Conservation (phyloP, 345 rosid species). For the Eucalyptus coolabah region DNA sequence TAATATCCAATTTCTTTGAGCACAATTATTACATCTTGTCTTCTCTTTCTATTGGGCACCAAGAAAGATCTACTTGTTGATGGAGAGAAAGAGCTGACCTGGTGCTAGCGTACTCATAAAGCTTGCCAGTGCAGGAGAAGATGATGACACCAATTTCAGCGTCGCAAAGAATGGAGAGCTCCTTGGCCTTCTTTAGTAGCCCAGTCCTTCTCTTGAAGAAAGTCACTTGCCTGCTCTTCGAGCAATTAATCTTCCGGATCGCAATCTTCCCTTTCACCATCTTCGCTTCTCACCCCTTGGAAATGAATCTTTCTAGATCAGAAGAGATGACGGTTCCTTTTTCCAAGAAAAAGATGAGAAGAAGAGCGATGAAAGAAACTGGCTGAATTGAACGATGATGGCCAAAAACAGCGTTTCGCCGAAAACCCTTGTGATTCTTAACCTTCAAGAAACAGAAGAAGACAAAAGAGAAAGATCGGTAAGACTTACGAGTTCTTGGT, state of each 20-base stretch:
- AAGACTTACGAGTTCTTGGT: not conserved
- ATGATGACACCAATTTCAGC: not conserved
- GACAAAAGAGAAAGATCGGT: not conserved
- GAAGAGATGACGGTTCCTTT: not conserved
- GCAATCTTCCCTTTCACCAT: slow-evolving; percentile 4
- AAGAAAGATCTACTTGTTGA: not conserved
- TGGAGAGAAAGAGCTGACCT: not conserved
- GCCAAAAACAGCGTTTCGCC: not conserved
- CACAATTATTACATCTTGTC: not conserved
- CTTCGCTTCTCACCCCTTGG: not conserved
- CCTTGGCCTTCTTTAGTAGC: slow-evolving; percentile 1
- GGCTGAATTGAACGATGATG: not conserved
- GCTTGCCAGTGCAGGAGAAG: slow-evolving; percentile 5
- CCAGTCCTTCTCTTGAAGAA: slow-evolving; percentile 5
- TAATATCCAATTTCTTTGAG: not conserved
- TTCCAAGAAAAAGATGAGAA: not conserved
- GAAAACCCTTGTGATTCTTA: not conserved
- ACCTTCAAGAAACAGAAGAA: not conserved
- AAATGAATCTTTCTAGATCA: not conserved
- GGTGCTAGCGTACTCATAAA: slow-evolving; percentile 1
- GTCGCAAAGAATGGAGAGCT: slow-evolving; percentile 2
- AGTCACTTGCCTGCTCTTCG: slow-evolving; percentile 3
- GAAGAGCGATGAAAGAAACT: not conserved
- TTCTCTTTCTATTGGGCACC: not conserved
- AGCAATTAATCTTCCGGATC: not conserved